A percentile compares a stretch with the other conserved stretches of the same genome.
Evolutionary conservation across 2,329 filamentous ascomycete species (phyloP).

Genomic region (Arachnopeziza araneosa): DNA sequence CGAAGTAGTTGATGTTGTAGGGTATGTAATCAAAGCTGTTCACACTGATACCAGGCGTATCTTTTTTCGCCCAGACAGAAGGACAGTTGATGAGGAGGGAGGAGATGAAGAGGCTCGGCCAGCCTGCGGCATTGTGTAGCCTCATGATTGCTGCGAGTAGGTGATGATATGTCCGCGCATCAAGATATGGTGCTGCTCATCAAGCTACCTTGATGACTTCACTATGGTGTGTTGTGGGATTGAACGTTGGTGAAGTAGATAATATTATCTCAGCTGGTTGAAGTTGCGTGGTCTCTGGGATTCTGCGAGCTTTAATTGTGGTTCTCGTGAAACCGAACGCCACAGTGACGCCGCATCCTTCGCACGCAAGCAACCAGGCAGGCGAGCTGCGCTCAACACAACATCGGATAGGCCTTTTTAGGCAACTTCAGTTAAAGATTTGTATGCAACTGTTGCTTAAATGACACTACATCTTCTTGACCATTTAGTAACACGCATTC

Average conservation of each 20-base stretch:
- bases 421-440: too few relatives aligned
- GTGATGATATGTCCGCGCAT: slow-evolving; percentile 24
- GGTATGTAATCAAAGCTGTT: slow-evolving; percentile 64
- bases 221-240: background rate
- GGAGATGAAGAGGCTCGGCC: slow-evolving; percentile 27
- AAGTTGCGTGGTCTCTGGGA: background rate
- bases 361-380: too few relatives aligned
- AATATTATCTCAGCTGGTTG: background rate
- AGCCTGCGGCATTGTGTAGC: slow-evolving; percentile 25
- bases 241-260: background rate
- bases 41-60: slow-evolving; percentile 56
- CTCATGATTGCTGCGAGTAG: slow-evolving; percentile 28
- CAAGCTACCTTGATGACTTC: slow-evolving; percentile 7
- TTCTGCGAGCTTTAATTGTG: background rate
- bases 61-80: slow-evolving; percentile 28
- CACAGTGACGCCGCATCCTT: background rate
- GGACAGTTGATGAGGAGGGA: slow-evolving; percentile 15
- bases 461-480: too few relatives aligned
- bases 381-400: background rate
- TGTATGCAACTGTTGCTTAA: too few relatives aligned
- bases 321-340: background rate
- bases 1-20: slow-evolving; percentile 76
- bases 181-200: slow-evolving; percentile 23
- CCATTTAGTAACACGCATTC: too few relatives aligned
- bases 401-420: background rate